Base-by-base conservation (phyloP, 495 filamentous ascomycete species). In the Xylaria venustula region DNA sequence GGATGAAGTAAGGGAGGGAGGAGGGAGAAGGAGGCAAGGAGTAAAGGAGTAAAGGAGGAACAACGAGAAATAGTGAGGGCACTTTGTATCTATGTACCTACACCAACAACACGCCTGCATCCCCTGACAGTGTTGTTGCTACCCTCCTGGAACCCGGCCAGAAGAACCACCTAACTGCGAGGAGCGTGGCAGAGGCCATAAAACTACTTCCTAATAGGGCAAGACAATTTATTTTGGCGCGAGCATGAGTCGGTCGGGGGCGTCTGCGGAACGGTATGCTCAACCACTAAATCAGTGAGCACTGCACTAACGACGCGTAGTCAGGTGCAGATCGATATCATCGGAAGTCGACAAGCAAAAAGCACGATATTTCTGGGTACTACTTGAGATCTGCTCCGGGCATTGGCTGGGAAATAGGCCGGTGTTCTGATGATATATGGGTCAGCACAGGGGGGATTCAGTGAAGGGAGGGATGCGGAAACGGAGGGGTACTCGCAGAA, bases 321-420 rank as follows among this genome's bases (percentile, higher is more conserved):
- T n/a, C 11, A 37, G 17, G 22, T 34, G 40, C 9, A 45, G 53
- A 55, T 44, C 53, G 17, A 55, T 37, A 37, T 55, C 40, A 55
- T 55, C 36, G 52, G 6, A 14, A 54, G 22, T 19, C 25, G n/a
- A 6, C 11, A 11, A 53, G 50, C 50, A 25, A 34, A 34, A 34
- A n/a, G 48, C 11, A 17, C 50, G 34, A 34, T 25, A 36, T 19
- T 30, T 51, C 48, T 26, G 34, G 50, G 46, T 28, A 7, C 25
- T 49, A 11, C 25, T 15, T 14, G 9, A 7, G 9, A 11, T 12
- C 14, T 11, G 37, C 37, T 40, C 14, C 37, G 37, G 37, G 37
- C 37, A 40, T 15, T 40, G 37, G 37, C 37, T 40, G 37, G 3
- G 37, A 12, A 40, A 15, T 12, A 8, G 6, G 37, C 7, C n/a